Evolutionary conservation across 768 basidiomycete species (phyloP), one percentile per base, ranked within the genome.

Genomic region (Pisolithus marmoratus): DNA sequence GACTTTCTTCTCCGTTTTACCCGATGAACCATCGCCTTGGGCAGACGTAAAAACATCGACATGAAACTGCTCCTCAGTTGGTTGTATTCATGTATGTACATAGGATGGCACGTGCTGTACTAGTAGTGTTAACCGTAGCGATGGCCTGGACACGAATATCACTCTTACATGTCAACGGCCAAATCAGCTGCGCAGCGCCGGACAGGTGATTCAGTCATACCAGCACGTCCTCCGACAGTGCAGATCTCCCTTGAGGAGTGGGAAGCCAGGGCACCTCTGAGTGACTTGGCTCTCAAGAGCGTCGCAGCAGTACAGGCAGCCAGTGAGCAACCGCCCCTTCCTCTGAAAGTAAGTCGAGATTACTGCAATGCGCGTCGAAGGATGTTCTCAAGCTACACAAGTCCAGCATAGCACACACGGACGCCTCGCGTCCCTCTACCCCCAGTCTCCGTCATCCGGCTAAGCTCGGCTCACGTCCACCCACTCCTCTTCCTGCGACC

Each of bases 231-330:
- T n/a, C 55, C 70, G 8, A 82, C 75, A 60, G 63, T 71, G 1
- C 71, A 72, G 1, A 73, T 90, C 34, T 84, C 74, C 38, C 74
- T 95, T 4, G 94, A 96, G 64, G 91, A 95, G 71, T 98, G 94
- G 94, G 94, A 96, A 59, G 68, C 81, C 0, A 86, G 81, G 58
- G 82, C 92, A 0, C 90, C 90, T 2, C 68, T 97, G 27, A 76
- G 74, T 27, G 87, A 94, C 42, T 61, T 77, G 11, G 85, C 90
- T 61, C 71, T 77, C 17, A 77, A 76, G 50, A 92, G 87, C 56
- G 76, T 95, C 19, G 73, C 73, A 8, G 65, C 70, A 8, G 62
- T 94, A 43, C 85, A 87, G 63, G 65, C 74, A 20, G 83, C 81
- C 3, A 79, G 77, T 52, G 83, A 85, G 62, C 68, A 73, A 26